Conservation (phyloP, 495 filamentous ascomycete genomes). For the Talaromyces nanjingensis region DNA sequence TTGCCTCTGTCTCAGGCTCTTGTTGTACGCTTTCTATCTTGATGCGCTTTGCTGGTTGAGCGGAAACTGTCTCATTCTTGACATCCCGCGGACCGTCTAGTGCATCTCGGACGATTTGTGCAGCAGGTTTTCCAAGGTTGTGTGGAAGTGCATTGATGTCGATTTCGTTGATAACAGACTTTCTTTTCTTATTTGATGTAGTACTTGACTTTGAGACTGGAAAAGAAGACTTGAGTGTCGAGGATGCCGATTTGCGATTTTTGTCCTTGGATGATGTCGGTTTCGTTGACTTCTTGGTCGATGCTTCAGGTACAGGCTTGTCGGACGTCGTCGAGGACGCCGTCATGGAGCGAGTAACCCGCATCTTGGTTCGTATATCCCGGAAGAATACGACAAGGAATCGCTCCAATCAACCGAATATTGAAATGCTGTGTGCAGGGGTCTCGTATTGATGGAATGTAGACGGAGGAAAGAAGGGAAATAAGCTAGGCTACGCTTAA, state of each 20-base stretch:
- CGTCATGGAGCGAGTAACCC: slow-evolving; percentile 9
- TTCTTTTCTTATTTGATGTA: neutral
- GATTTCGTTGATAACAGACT: slow-evolving; percentile 5
- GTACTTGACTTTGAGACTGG: neutral
- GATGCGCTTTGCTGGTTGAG: slow-evolving; percentile 3
- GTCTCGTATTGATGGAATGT: neutral
- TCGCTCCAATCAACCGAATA: neutral
- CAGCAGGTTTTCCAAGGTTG: slow-evolving; percentile 25
- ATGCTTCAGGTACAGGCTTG: neutral
- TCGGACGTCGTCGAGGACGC: neutral
- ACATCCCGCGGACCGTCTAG: neutral
- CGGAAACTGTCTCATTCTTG: neutral
- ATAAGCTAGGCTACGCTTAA: neutral
- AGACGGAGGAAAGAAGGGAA: neutral
- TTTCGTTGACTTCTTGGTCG: neutral
- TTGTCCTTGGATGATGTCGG: neutral
- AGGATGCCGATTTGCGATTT: neutral
- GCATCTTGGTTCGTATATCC: neutral
- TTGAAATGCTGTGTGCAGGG: neutral
- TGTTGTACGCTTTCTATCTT: neutral
- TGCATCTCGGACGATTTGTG: neutral
- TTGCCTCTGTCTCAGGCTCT: neutral
- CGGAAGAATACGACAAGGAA: neutral
- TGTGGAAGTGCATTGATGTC: slow-evolving; percentile 34
- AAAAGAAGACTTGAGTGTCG: neutral